phyloP scores from a whole-genome alignment of 2,329 filamentous ascomycete species.

The Diaporthe vaccinii region DNA sequence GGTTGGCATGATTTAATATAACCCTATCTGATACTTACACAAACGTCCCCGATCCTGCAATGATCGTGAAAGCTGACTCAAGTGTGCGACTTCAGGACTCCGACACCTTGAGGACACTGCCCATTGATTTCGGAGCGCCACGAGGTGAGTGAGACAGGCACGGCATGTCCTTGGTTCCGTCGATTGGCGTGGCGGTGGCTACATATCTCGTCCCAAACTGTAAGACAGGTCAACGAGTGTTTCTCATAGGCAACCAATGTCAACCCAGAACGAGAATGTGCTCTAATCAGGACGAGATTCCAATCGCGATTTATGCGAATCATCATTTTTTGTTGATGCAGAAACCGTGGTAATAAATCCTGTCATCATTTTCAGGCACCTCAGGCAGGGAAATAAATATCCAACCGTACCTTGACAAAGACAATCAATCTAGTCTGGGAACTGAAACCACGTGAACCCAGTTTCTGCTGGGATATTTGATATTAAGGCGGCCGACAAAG shows the following conservation, averaged over 20 bases:
- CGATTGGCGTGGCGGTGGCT: background rate
- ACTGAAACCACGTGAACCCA: background rate
- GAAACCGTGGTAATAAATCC: slow-evolving; percentile 29
- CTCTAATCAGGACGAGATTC: slow-evolving; percentile 32
- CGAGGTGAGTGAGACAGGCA: background rate
- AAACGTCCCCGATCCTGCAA: background rate
- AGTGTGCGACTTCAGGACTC: background rate
- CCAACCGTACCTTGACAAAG: background rate
- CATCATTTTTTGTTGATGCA: slow-evolving; percentile 35
- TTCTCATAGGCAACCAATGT: background rate
- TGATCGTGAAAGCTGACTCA: background rate
- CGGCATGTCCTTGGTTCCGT: background rate
- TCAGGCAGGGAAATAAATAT: background rate
- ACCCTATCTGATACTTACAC: background rate
- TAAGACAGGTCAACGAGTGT: background rate
- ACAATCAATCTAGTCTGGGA: background rate
- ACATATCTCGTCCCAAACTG: background rate
- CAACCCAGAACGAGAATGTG: background rate
- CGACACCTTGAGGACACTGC: background rate
- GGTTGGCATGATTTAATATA: background rate
- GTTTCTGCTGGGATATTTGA: background rate
- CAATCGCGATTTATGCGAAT: slow-evolving; percentile 32
- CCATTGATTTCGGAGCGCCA: background rate
- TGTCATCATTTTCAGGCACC: slow-evolving; percentile 12
- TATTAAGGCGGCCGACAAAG: background rate